These are phyloP conservation scores for Paracorniculantispora psalliotae DNA, from an alignment of 2,329 filamentous ascomycete genomes.

Conservation along the genomic window DNA sequence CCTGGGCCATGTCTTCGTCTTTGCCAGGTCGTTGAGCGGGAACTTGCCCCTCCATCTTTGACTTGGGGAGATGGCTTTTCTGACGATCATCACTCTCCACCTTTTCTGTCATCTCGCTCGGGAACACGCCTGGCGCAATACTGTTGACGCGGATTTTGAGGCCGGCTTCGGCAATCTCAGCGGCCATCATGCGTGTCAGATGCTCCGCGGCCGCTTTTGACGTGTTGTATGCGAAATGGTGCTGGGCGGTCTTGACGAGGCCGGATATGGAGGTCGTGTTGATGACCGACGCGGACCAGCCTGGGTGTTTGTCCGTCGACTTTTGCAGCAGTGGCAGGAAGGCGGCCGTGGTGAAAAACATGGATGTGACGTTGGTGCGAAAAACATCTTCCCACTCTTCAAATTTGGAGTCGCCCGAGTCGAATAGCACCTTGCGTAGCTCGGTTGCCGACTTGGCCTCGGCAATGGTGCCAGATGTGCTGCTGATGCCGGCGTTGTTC, in stretches of 20 bases:
- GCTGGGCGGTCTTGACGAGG: slow-evolving; percentile 56
- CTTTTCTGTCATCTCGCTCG: slow-evolving; percentile 65
- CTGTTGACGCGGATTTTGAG: slow-evolving; percentile 65
- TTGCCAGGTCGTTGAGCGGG: slow-evolving; percentile 63
- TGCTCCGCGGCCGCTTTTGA: slow-evolving; percentile 62
- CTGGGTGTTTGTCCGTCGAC: slow-evolving; percentile 34
- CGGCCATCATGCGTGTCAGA: slow-evolving; percentile 58
- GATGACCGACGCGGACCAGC: slow-evolving; percentile 56
- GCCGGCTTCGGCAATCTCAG: slow-evolving; percentile 52
- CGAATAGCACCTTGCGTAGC: slow-evolving; percentile 61
- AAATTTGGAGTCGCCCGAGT: slow-evolving; percentile 51
- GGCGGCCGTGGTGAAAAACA: slow-evolving; percentile 60
- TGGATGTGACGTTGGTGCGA: slow-evolving; percentile 68
- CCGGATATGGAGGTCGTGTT: slow-evolving; percentile 67
- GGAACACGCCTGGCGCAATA: slow-evolving; percentile 67
- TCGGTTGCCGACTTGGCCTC: slow-evolving; percentile 40
- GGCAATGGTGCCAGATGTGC: slow-evolving; percentile 42
- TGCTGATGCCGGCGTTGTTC: slow-evolving; percentile 64
- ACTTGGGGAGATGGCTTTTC: slow-evolving; percentile 55
- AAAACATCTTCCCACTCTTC: slow-evolving; percentile 70
- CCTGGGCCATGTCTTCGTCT: slow-evolving; percentile 64
- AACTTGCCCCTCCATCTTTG: slow-evolving; percentile 55
- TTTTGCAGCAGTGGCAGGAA: slow-evolving; percentile 59
- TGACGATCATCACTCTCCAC: slow-evolving; percentile 41
- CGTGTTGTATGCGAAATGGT: slow-evolving; percentile 62